A percentile compares a stretch with the other conserved stretches of the same genome.
Evolutionary conservation across 2,329 filamentous ascomycete genomes (phyloP).

Genomic region (Emergomyces orientalis): DNA sequence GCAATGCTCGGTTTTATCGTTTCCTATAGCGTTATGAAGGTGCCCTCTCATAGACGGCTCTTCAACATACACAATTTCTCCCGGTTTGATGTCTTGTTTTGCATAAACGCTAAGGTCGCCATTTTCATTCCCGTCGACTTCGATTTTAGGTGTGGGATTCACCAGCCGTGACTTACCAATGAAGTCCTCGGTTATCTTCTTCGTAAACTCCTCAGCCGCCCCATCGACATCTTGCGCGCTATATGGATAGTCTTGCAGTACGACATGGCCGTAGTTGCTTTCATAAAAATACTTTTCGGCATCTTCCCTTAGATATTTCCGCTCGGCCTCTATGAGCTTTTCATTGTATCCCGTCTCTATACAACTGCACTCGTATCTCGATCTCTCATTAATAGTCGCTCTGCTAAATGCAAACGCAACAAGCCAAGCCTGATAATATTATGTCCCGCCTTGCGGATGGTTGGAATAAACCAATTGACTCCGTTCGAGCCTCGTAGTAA

Average conservation of each 20-base stretch:
- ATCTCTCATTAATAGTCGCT: slow-evolving; percentile 15
- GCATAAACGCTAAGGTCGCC: slow-evolving; percentile 24
- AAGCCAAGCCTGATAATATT: slow-evolving; percentile 27
- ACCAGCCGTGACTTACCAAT: slow-evolving; percentile 17
- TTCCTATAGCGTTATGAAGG: slow-evolving; percentile 17
- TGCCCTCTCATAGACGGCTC: slow-evolving; percentile 30
- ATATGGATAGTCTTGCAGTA: slow-evolving; percentile 23
- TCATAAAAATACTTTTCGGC: slow-evolving; percentile 22
- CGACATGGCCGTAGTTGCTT: slow-evolving; percentile 18
- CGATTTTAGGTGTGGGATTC: slow-evolving; percentile 11
- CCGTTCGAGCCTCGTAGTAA: slow-evolving; percentile 21
- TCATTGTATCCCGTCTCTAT: slow-evolving; percentile 13
- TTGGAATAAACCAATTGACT: slow-evolving; percentile 24
- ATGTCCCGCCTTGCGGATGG: slow-evolving; percentile 22
- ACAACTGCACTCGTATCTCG: slow-evolving; percentile 20
- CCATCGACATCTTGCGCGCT: slow-evolving; percentile 20
- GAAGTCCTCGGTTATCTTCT: slow-evolving; percentile 20
- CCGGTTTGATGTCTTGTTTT: slow-evolving; percentile 18
- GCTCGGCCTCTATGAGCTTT: slow-evolving; percentile 5
- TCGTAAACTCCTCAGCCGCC: slow-evolving; percentile 13
- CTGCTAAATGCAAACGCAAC: slow-evolving; percentile 19
- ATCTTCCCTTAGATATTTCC: slow-evolving; percentile 7
- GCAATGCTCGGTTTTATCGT: slow-evolving; percentile 7
- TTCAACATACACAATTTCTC: slow-evolving; percentile 24
- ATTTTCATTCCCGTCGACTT: slow-evolving; percentile 4